Evolutionary conservation across 345 rosid genomes (phyloP).

Genomic region (Brassica nigra): DNA sequence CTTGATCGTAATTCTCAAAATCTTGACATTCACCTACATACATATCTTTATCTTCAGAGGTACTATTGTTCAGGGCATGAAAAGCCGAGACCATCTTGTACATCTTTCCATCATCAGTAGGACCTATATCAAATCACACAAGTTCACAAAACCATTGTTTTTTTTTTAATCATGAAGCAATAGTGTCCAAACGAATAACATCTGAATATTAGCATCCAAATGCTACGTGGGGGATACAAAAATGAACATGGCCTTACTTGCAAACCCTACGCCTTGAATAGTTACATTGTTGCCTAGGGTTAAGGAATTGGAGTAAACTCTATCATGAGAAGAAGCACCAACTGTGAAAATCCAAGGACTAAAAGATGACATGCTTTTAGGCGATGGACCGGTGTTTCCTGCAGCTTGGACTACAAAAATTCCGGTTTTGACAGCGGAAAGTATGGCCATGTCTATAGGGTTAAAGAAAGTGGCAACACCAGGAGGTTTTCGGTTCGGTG

Average conservation of each 20-base stretch:
- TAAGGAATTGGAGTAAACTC: constrained; percentile 71
- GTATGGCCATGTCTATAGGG: constrained; percentile 93
- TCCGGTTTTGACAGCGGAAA: constrained; percentile 85
- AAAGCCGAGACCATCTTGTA: constrained; percentile 68
- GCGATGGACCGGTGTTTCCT: constrained; percentile 97
- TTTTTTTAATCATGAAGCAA: neutral
- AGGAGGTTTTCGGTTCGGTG: constrained; percentile 92
- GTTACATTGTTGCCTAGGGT: constrained; percentile 75
- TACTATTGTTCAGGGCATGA: constrained; percentile 68
- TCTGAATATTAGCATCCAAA: no score
- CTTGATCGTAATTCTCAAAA: constrained; percentile 52
- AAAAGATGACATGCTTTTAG: constrained; percentile 89
- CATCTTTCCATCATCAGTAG: constrained; percentile 54
- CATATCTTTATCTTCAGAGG: constrained; percentile 61
- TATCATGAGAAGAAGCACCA: constrained; percentile 95
- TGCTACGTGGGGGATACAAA: no score
- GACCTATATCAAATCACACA: constrained; percentile 46
- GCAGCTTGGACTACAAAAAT: constrained; percentile 97
- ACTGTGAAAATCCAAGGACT: constrained; percentile 98
- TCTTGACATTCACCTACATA: constrained; percentile 94
- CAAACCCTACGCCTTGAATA: constrained; percentile 80
- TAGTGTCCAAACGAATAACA: no score
- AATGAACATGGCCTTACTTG: constrained; percentile 36
- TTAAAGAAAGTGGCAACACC: constrained; percentile 91
- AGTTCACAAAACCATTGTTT: neutral